Conservation (phyloP, 2,329 filamentous ascomycete species). For the Pestalotiopsis sp. region DNA sequence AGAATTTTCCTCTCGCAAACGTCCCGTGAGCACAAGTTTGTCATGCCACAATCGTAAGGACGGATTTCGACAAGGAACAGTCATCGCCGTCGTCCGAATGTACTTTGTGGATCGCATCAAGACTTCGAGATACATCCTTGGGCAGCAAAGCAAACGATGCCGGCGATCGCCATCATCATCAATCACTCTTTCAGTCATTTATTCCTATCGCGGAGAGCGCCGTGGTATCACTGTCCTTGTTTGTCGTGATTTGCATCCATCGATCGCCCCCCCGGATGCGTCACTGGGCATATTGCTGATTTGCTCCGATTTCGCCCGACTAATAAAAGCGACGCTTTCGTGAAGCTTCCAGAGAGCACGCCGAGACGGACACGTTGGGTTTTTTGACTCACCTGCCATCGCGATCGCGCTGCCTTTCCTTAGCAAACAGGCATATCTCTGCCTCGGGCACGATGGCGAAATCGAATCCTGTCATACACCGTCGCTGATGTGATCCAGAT, state of each 20-base stretch:
- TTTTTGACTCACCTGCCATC: not conserved
- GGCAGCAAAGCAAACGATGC: not conserved
- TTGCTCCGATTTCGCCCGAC: not conserved
- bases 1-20: not conserved
- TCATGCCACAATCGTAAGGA: slow-evolving; percentile 16
- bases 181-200: not conserved
- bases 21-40: not conserved
- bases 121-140: not conserved
- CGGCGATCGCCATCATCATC: no score
- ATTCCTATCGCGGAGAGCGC: not conserved
- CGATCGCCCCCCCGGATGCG: not conserved
- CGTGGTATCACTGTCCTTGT: not conserved
- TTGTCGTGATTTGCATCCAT: not conserved
- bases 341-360: not conserved
- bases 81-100: not conserved
- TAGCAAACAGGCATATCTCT: not conserved
- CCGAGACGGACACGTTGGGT: not conserved
- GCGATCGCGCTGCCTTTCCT: not conserved
- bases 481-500: not conserved
- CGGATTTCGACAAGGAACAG: not conserved
- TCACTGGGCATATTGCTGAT: not conserved
- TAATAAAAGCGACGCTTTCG: not conserved
- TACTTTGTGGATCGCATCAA: not conserved
- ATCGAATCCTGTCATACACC: not conserved
- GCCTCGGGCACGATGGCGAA: not conserved